Conservation (phyloP, 805 yeast species). For the Ogataea saltuana region DNA sequence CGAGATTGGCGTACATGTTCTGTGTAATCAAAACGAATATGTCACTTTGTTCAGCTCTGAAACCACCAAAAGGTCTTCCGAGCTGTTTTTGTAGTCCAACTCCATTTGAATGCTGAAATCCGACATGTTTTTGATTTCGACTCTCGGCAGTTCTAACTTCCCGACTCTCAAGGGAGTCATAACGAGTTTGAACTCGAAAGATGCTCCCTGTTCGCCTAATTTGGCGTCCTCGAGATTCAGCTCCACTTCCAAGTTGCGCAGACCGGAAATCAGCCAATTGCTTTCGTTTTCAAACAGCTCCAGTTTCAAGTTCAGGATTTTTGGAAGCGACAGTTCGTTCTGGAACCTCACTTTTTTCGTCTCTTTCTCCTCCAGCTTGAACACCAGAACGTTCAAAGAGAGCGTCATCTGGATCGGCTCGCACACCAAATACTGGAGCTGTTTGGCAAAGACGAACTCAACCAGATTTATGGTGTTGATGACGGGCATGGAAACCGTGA, state of each 20-base stretch:
- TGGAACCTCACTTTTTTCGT: slow-evolving; percentile 34
- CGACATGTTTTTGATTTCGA: slow-evolving; percentile 43
- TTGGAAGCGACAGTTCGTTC: slow-evolving; percentile 22
- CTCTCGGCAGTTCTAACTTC: slow-evolving; percentile 62
- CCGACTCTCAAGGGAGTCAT: slow-evolving; percentile 80
- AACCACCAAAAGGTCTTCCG: slow-evolving; percentile 68
- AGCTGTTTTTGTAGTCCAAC: slow-evolving; percentile 64
- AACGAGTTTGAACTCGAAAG: slow-evolving; percentile 40
- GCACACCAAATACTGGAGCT: slow-evolving; percentile 57
- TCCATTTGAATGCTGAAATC: slow-evolving; percentile 50
- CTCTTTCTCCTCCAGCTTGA: slow-evolving; percentile 23
- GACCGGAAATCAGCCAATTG: slow-evolving; percentile 80
- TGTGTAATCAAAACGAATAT: slow-evolving; percentile 48
- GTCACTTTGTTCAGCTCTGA: slow-evolving; percentile 66
- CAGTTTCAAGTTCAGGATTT: slow-evolving; percentile 24
- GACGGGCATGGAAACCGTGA: slow-evolving; percentile 63
- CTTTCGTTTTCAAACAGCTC: slow-evolving; percentile 43
- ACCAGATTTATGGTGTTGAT: slow-evolving; percentile 61
- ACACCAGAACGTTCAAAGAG: slow-evolving; percentile 33
- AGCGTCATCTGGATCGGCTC: slow-evolving; percentile 54
- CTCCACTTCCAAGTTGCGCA: slow-evolving; percentile 49
- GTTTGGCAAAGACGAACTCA: slow-evolving; percentile 43
- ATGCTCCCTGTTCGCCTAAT: slow-evolving; percentile 9
- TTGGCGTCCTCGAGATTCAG: slow-evolving; percentile 19
- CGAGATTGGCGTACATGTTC: not conserved